These are phyloP conservation scores for Botrytis cinerea DNA, from an alignment of 2,329 filamentous ascomycete species.

Conservation along the genomic window DNA sequence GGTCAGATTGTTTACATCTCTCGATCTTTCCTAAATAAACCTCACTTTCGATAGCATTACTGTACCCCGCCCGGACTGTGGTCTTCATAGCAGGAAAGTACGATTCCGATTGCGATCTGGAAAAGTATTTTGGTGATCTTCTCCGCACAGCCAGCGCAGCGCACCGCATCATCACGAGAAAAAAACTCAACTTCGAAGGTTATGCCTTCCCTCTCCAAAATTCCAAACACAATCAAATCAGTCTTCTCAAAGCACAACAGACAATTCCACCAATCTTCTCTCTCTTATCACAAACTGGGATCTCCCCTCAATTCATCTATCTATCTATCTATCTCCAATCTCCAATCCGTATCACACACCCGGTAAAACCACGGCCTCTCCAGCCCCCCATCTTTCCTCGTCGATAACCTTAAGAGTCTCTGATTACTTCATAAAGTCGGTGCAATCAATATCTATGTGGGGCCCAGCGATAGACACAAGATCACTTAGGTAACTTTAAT, in stretches of 20 bases:
- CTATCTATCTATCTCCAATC: not conserved
- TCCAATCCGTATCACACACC: not conserved
- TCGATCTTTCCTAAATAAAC: not conserved
- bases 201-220: not conserved
- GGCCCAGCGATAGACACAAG: not conserved
- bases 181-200: not conserved
- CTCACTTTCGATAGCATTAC: not conserved
- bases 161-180: not conserved
- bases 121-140: not conserved
- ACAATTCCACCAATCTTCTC: not conserved
- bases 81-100: not conserved
- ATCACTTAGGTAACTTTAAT: not conserved
- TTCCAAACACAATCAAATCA: not conserved
- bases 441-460: constrained; percentile 10
- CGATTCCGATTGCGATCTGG: not conserved
- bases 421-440: constrained; percentile 7
- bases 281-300: not conserved
- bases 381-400: not conserved
- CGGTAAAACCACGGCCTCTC: not conserved
- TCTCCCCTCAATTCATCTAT: not conserved
- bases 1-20: not conserved
- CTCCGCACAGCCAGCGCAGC: not conserved
- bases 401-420: not conserved
- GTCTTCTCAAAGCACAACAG: not conserved
- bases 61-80: not conserved